phyloP scores from a whole-genome alignment of 257 asterid species.

The Ehretia macrophylla region DNA sequence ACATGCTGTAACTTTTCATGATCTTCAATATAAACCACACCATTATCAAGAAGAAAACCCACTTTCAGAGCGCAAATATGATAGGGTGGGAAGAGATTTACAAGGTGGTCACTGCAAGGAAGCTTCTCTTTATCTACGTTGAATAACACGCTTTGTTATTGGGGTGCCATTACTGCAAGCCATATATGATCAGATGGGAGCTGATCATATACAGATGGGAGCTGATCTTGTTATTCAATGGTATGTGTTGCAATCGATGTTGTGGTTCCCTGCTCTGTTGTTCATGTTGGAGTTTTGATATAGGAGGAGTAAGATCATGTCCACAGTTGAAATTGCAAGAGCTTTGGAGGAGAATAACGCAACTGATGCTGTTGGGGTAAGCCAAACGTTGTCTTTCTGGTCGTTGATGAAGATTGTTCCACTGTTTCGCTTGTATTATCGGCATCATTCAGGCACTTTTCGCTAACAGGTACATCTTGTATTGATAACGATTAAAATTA shows the following conservation, averaged over 20 bases:
- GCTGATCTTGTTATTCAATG: conserved; percentile 57
- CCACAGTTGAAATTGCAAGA: not conserved
- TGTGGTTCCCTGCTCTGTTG: conserved; percentile 56
- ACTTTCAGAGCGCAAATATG: conserved; percentile 18
- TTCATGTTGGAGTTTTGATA: conserved; percentile 6
- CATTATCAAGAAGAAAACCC: not conserved
- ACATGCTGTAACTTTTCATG: no score
- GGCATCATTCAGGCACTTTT: conserved; percentile 64
- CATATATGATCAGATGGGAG: conserved; percentile 58
- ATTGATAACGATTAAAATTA: no score
- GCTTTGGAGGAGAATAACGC: conserved; percentile 2
- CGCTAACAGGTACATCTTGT: no score
- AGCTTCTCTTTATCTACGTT: conserved; percentile 47
- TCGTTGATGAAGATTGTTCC: conserved; percentile 38
- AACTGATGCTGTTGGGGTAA: not conserved
- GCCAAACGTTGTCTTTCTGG: conserved; percentile 9
- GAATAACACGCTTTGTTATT: conserved; percentile 58
- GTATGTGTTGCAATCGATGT: conserved; percentile 47
- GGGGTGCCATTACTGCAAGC: conserved; percentile 67
- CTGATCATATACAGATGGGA: no score
- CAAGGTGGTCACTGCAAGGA: conserved; percentile 52
- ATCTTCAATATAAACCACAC: no score
- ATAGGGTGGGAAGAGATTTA: conserved; percentile 45
- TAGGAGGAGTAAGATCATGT: not conserved
- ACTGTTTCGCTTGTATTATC: conserved; percentile 49